A percentile compares a stretch with the other conserved stretches of the same genome.
Conservation (phyloP, 2,329 filamentous ascomycete genomes). For the Helicocarpus griseus region DNA sequence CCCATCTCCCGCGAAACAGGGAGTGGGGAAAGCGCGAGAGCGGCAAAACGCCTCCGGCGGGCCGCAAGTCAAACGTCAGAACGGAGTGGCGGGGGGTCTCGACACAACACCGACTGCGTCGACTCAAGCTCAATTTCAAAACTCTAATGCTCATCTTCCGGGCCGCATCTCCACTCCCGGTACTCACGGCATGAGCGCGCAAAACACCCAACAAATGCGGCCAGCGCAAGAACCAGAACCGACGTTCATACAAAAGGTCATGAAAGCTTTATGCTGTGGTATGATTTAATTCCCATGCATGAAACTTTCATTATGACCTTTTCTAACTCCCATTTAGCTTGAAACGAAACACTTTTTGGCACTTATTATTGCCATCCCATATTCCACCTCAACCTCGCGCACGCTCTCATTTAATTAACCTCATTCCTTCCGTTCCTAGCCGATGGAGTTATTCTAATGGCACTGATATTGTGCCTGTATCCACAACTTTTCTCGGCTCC, state of each 20-base stretch:
- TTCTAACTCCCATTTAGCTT: neutral
- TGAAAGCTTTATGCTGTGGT: constrained; percentile 89
- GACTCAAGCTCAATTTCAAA: constrained; percentile 93
- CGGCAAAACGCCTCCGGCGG: constrained; percentile 70
- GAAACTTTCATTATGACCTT: neutral
- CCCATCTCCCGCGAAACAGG: constrained; percentile 70
- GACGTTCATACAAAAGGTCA: constrained; percentile 80
- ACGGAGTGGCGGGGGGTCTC: constrained; percentile 36
- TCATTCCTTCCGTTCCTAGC: neutral
- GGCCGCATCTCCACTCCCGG: constrained; percentile 46
- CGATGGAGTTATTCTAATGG: constrained; percentile 5
- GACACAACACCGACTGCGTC: constrained; percentile 77
- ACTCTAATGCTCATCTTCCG: constrained; percentile 80
- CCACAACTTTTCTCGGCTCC: constrained; percentile 4
- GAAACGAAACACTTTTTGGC: neutral
- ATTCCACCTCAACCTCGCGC: neutral
- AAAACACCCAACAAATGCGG: constrained; percentile 41
- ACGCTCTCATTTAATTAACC: neutral
- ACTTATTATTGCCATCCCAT: neutral
- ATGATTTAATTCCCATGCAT: constrained; percentile 22
- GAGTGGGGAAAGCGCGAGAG: constrained; percentile 60
- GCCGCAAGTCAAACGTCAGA: constrained; percentile 65
- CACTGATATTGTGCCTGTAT: constrained; percentile 4
- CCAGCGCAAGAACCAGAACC: constrained; percentile 57
- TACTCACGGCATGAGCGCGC: constrained; percentile 51